A percentile compares a stretch with the other conserved stretches of the same genome.
Conservation (phyloP, 2,329 filamentous ascomycete genomes). For the Elsinoe arachidis region DNA sequence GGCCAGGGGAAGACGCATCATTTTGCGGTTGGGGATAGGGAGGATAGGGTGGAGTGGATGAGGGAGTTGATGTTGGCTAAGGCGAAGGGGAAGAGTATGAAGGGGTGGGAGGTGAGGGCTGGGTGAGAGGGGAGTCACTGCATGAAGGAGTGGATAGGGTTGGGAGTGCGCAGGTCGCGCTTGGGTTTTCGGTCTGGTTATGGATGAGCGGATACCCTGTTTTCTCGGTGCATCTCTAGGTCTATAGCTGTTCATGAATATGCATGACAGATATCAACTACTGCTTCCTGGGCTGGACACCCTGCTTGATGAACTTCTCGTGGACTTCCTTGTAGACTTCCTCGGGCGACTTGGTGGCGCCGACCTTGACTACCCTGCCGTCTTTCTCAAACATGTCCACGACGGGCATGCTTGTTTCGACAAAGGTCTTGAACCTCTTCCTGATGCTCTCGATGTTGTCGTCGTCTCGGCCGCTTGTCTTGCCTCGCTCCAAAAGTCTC, state of each 20-base stretch:
- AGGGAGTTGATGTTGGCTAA: constrained; percentile 85
- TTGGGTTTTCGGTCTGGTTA: background rate
- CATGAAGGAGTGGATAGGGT: background rate
- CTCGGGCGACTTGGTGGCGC: constrained; percentile 60
- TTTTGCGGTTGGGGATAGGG: constrained; percentile 77
- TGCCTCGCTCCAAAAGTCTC: constrained; percentile 75
- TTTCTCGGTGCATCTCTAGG: background rate
- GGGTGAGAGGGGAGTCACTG: background rate
- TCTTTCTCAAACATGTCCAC: constrained; percentile 73
- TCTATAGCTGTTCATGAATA: background rate
- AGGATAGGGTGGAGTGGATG: constrained; percentile 97
- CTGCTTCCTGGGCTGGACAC: constrained; percentile 23
- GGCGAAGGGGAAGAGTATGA: constrained; percentile 72
- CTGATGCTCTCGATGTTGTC: constrained; percentile 93
- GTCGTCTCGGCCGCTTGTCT: constrained; percentile 84
- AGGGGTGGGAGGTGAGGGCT: constrained; percentile 66
- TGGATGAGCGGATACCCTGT: constrained; percentile 3
- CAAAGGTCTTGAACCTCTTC: constrained; percentile 90
- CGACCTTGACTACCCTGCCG: constrained; percentile 70
- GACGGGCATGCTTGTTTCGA: constrained; percentile 96
- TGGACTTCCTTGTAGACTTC: constrained; percentile 52
- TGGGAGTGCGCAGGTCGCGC: constrained; percentile 4
- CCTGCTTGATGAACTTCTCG: constrained; percentile 38
- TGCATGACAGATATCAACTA: background rate
- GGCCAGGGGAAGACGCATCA: constrained; percentile 70